Conservation (phyloP, 1,284 basidiomycete species). For the Mycosarcoma maydis region DNA sequence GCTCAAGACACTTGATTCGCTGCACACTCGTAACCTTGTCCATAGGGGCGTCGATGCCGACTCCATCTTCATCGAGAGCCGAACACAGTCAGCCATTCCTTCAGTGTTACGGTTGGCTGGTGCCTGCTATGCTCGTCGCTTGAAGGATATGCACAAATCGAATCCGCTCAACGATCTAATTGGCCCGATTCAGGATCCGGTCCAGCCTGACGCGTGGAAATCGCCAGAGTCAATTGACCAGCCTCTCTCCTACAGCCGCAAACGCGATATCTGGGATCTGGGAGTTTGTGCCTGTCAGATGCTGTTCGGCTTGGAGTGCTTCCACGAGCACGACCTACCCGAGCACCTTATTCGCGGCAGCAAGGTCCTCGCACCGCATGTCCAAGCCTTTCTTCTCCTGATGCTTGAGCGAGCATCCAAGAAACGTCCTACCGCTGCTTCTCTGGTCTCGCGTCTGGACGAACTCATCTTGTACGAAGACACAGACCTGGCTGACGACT, state of each 20-base stretch:
- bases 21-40: constrained; percentile 57
- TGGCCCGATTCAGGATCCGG: constrained; percentile 17
- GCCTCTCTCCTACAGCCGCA: constrained; percentile 56
- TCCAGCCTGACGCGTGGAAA: constrained; percentile 51
- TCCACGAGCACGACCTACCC: constrained; percentile 41
- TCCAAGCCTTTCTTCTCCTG: constrained; percentile 40
- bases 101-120: constrained; percentile 33
- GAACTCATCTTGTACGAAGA: constrained; percentile 56
- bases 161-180: constrained; percentile 53
- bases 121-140: constrained; percentile 49
- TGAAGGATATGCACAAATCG: constrained; percentile 59
- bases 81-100: constrained; percentile 8
- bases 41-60: constrained; percentile 54
- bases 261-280: constrained; percentile 65
- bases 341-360: constrained; percentile 40
- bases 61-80: constrained; percentile 35
- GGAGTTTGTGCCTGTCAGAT: constrained; percentile 62
- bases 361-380: constrained; percentile 31
- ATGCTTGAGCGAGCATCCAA: constrained; percentile 58
- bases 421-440: constrained; percentile 45
- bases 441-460: constrained; percentile 49
- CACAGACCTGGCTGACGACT: constrained; percentile 35
- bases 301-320: constrained; percentile 57
- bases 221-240: constrained; percentile 57
- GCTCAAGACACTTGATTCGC: constrained; percentile 53